Percentiles rank a stretch among this genome's conserved stretches.
Evolutionary conservation across 1,284 basidiomycete species (phyloP).

Genomic region (Pulveroboletus sp.): DNA sequence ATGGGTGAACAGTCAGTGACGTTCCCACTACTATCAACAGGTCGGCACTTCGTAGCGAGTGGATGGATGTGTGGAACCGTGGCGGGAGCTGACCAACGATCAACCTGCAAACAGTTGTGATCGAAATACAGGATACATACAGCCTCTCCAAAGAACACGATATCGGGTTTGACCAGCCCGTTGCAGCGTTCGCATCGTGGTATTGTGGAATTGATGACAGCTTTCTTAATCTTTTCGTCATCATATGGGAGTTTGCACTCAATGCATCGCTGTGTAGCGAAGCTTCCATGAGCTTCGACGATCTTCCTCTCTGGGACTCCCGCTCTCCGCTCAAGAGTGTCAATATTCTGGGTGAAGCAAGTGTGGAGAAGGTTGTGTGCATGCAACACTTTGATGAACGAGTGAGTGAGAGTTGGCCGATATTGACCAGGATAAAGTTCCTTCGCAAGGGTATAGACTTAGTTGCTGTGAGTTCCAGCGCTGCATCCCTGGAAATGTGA

Average conservation of each 20-base stretch:
- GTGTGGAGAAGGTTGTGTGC: constrained; percentile 66
- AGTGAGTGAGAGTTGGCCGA: constrained; percentile 86
- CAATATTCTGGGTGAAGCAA: constrained; percentile 90
- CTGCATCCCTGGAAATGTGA: background rate
- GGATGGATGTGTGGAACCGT: constrained; percentile 52
- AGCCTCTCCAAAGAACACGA: constrained; percentile 92
- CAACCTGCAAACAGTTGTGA: background rate
- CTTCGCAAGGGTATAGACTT: constrained; percentile 84
- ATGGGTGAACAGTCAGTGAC: constrained; percentile 80
- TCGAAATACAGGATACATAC: constrained; percentile 42
- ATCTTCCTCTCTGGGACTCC: constrained; percentile 76
- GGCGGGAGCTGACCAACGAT: constrained; percentile 52
- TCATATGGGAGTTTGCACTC: constrained; percentile 63
- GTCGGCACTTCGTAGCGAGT: constrained; percentile 64
- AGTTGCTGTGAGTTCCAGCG: constrained; percentile 6
- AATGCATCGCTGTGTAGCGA: constrained; percentile 81
- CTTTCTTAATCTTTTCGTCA: constrained; percentile 66
- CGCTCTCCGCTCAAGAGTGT: constrained; percentile 87
- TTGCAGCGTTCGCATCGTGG: constrained; percentile 66
- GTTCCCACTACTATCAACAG: constrained; percentile 93
- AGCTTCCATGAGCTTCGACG: constrained; percentile 94
- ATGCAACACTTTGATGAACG: constrained; percentile 81
- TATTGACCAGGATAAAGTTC: constrained; percentile 90
- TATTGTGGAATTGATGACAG: constrained; percentile 53
- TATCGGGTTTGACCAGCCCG: constrained; percentile 87